phyloP scores from a whole-genome alignment of 2,329 filamentous ascomycete species.

The Trichoderma arundinaceum region DNA sequence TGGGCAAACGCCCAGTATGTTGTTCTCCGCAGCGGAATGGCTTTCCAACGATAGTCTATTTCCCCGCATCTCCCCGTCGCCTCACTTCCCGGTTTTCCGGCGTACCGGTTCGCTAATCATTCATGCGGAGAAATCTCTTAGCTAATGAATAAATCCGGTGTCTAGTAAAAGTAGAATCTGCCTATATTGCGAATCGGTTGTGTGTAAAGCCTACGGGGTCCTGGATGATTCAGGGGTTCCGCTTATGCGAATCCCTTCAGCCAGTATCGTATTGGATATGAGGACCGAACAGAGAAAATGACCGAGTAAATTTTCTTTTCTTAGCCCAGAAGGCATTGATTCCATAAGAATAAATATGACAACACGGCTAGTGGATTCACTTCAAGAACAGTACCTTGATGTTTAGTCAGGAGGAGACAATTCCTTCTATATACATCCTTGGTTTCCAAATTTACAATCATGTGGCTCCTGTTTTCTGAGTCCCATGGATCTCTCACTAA shows the following conservation, averaged over 20 bases:
- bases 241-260: not conserved
- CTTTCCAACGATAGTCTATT: constrained; percentile 5
- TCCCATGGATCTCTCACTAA: too few species aligned
- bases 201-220: not conserved
- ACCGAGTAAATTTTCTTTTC: not conserved
- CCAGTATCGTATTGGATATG: not conserved
- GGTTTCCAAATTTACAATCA: too few species aligned
- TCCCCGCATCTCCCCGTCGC: constrained; percentile 20
- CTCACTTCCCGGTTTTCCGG: not conserved
- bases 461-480: too few species aligned
- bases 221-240: not conserved
- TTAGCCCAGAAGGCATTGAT: not conserved
- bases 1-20: not conserved
- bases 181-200: not conserved
- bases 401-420: too few species aligned
- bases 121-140: not conserved
- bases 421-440: too few species aligned
- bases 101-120: not conserved
- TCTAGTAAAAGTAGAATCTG: not conserved
- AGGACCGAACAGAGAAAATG: not conserved
- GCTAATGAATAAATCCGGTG: not conserved
- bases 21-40: constrained; percentile 4
- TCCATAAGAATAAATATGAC: not conserved
- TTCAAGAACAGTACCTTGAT: not conserved
- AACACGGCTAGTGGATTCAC: not conserved